Base-by-base conservation (phyloP, 352 stramenopile genomes). In the Pythium insidiosum region DNA sequence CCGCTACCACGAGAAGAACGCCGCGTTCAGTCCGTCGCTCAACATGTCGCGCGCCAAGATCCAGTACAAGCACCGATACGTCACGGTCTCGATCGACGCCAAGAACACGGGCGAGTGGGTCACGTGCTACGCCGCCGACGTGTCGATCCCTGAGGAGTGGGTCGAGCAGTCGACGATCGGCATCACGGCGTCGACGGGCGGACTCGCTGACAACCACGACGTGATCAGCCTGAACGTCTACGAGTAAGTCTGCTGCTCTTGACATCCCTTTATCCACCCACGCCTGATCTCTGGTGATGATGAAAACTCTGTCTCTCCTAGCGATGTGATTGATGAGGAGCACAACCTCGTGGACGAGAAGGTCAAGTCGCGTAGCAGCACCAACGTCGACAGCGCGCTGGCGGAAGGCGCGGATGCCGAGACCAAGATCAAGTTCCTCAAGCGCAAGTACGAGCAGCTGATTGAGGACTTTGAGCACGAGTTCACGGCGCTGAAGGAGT, bases 391-490 rank as follows among this genome's bases (percentile, higher is more conserved):
- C 45, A 58, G 54, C 20, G 51, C 54, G 9, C 38, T 85, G 42
- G 74, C 49, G 39, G 58, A 58, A n/a, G 75, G 69, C 20, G n/a
- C n/a, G n/a, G 73, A 69, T 52, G 70, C 70, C 12, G 70, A 80
- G 10, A 63, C 69, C 38, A 84, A 82, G 50, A 53, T 89, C 33
- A 69, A 70, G 21, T 29, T 80, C 26, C 56, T 92, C 20, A 86
- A 88, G 58, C 70, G 66, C 42, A 86, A 84, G 60, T 92, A 89
- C 59, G 48, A 66, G 59, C 75, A 84, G 55, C 56, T 92, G 40
- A 54, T 89, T 5, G 79, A 92, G 50, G 77, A 92, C 24, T 92
- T 92, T 47, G 79, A 92, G 50, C 81, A 89, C 46, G 59, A 92
- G 57, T 83, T 90, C 49, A 85, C 74, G 54, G 72, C 79, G 16